Base-by-base conservation (phyloP, 768 basidiomycete genomes). In the Macrolepiota albuminosa region DNA sequence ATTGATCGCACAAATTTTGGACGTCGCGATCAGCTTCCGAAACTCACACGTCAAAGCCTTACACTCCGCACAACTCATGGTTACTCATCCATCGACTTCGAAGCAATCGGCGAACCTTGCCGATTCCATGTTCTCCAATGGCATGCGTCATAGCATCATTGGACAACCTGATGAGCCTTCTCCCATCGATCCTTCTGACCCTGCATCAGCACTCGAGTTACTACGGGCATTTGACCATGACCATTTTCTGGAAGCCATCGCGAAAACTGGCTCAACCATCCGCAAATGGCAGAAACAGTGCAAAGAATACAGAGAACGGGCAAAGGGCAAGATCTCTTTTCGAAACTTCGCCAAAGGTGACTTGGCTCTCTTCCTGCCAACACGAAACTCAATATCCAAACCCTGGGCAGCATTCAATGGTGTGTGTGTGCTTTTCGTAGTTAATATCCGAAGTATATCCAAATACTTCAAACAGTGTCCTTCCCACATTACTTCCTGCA, bases 371-470 rank as follows among this genome's bases (percentile, higher is more conserved):
- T 99, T 99, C 75, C 77, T 99, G 14, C 97, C 97, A 2, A 99
- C 97, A 0, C 81, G 95, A 50, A 98, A 98, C 72, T 93, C 94
- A 33, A 84, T 92, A 6, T 88, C 90, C 46, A 93, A 91, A 70
- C 91, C 93, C 1, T 99, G 97, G 96, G 97, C 96, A 26, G 97
- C 97, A 10, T 99, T 98, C 76, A 99, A 98, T 73, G 91, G 95
- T 94, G 69, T 66, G 95, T 94, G 69, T 66, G 85, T 62, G 29
- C 29, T 52, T 49, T 31, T 33, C 40, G 21, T 26, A 47, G 24
- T 34, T 29, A 14, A 58, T 46, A 60, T 71, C 74, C 77, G 74
- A 76, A 57, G 64, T 71, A 76, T 73, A 66, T 69, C 74, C 64
- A 64, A 14, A 34, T 46, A 55, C 58, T 46, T 56, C 7, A 3